Evolutionary conservation across 2,329 filamentous ascomycete species (phyloP).

Genomic region (Aspergillus thermomutatus): DNA sequence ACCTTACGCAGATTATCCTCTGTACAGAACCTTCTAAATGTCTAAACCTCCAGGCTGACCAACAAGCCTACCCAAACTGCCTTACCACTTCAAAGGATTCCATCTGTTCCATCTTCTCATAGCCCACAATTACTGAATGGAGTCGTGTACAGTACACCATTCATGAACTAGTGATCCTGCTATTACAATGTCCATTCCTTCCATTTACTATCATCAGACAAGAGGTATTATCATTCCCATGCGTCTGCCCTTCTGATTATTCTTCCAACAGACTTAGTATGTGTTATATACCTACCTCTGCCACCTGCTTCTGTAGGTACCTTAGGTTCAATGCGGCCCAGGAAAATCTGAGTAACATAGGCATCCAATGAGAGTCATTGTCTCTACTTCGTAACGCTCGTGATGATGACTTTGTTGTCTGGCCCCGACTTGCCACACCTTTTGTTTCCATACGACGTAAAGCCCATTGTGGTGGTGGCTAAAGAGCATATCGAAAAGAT

Average conservation of each 20-base stretch:
- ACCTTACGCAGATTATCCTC: not conserved
- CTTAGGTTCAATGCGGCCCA: not conserved
- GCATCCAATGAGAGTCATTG: not conserved
- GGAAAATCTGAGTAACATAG: not conserved
- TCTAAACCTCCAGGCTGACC: not conserved
- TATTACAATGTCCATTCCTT: constrained; percentile 9
- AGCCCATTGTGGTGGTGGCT: not conserved
- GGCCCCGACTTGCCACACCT: not conserved
- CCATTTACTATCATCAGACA: constrained; percentile 11
- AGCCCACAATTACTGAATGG: not conserved
- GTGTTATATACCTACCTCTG: not conserved
- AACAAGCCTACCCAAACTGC: not conserved
- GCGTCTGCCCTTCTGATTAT: constrained; percentile 8
- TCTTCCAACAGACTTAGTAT: constrained; percentile 3
- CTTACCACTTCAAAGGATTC: not conserved
- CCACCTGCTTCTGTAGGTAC: not conserved
- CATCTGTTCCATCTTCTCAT: too few relatives aligned
- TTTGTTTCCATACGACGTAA: not conserved
- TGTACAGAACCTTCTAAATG: not conserved
- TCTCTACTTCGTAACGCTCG: not conserved
- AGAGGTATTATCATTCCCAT: not conserved
- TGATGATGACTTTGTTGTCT: not conserved
- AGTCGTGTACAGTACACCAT: not conserved
- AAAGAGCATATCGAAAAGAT: not conserved
- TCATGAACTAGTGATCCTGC: constrained; percentile 15